phyloP scores from a whole-genome alignment of 2,329 filamentous ascomycete genomes.

The Xylariales sp. region DNA sequence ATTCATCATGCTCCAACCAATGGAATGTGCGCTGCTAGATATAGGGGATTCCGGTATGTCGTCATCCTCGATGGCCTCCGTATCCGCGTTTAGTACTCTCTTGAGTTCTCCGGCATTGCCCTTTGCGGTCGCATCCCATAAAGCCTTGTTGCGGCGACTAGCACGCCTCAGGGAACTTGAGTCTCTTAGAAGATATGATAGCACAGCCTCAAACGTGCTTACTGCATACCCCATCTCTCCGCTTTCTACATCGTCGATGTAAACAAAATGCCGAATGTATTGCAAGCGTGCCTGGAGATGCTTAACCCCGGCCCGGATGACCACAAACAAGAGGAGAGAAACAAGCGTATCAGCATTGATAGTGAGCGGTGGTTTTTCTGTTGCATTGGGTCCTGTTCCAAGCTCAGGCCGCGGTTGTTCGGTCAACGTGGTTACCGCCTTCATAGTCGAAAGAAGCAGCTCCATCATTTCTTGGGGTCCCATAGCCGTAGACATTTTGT shows the following conservation, averaged over 20 bases:
- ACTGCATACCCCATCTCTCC: slow-evolving; percentile 95
- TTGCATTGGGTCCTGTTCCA: slow-evolving; percentile 28
- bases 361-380: slow-evolving; percentile 56
- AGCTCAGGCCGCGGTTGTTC: slow-evolving; percentile 37
- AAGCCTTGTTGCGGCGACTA: slow-evolving; percentile 75
- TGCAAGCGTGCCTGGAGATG: slow-evolving; percentile 82
- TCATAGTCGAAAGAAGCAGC: slow-evolving; percentile 73
- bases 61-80: slow-evolving; percentile 41
- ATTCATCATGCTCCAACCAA: slow-evolving; percentile 43
- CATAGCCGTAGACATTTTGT: slow-evolving; percentile 71
- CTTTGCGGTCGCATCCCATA: slow-evolving; percentile 84
- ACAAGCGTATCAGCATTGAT: slow-evolving; percentile 88
- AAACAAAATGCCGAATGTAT: slow-evolving; percentile 98
- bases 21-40: slow-evolving; percentile 40
- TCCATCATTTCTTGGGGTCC: slow-evolving; percentile 89
- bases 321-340: slow-evolving; percentile 83
- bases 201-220: slow-evolving; percentile 91
- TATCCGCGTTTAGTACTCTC: slow-evolving; percentile 72
- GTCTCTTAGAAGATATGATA: slow-evolving; percentile 81
- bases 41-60: slow-evolving; percentile 31
- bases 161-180: slow-evolving; percentile 78
- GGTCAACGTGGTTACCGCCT: slow-evolving; percentile 69
- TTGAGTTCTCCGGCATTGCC: slow-evolving; percentile 73
- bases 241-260: slow-evolving; percentile 94
- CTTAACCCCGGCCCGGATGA: slow-evolving; percentile 84